Conservation (phyloP, 1,284 basidiomycete genomes). For the Marasmius tenuissimus region DNA sequence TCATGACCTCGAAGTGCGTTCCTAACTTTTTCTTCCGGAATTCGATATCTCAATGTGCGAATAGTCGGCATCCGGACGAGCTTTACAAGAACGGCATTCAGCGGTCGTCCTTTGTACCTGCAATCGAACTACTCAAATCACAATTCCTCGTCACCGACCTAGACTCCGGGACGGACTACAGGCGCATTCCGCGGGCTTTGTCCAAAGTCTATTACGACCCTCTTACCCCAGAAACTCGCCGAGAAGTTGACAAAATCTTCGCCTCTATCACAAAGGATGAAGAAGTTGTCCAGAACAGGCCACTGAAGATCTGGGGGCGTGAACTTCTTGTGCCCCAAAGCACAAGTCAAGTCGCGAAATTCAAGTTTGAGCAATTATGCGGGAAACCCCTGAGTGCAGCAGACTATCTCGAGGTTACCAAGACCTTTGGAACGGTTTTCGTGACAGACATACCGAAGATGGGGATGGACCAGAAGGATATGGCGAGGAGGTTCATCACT, state of each 20-base stretch:
- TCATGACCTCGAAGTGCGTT: constrained; percentile 93
- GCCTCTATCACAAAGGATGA: constrained; percentile 63
- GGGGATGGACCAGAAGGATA: constrained; percentile 86
- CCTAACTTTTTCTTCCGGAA: constrained; percentile 3
- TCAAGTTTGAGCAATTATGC: constrained; percentile 88
- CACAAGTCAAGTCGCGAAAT: constrained; percentile 79
- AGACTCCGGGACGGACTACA: constrained; percentile 94
- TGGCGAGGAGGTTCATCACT: constrained; percentile 94
- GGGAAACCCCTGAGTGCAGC: constrained; percentile 89
- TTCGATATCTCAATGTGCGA: not conserved
- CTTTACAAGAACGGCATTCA: constrained; percentile 99
- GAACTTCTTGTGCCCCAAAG: constrained; percentile 79
- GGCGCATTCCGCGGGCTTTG: constrained; percentile 85
- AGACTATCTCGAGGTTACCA: constrained; percentile 95
- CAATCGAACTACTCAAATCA: constrained; percentile 91
- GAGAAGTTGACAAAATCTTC: constrained; percentile 85
- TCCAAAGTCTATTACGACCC: constrained; percentile 93
- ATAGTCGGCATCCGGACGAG: constrained; percentile 93
- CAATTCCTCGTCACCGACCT: constrained; percentile 88
- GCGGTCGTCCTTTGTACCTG: constrained; percentile 92
- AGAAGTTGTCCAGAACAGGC: constrained; percentile 58
- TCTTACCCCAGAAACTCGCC: constrained; percentile 60
- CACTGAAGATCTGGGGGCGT: constrained; percentile 88
- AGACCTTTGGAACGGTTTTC: constrained; percentile 86
- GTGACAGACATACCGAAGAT: constrained; percentile 87